Conservation (phyloP, 305 asterid genomes). For the Fraxinus baroniana region DNA sequence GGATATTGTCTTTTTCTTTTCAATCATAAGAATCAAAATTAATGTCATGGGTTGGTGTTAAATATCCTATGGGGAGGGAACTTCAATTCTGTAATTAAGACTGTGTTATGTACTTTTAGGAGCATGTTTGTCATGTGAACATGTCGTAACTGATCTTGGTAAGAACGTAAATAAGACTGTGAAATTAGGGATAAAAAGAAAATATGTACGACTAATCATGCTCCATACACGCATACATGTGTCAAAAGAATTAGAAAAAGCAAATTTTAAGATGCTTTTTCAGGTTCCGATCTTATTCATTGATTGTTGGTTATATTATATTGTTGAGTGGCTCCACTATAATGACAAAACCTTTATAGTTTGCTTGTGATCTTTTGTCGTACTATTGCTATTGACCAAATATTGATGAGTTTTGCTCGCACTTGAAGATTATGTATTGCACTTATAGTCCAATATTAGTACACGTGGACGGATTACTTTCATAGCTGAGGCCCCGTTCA, state of each 20-base stretch:
- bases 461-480: not conserved
- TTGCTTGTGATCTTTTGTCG: not conserved
- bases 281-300: not conserved
- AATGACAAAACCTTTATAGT: not conserved
- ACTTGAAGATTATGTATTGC: not conserved
- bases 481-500: not conserved
- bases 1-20: not conserved
- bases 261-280: not conserved
- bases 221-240: not conserved
- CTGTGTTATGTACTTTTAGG: not conserved
- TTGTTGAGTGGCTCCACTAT: not conserved
- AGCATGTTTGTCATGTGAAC: not conserved
- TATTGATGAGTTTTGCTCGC: not conserved
- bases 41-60: not conserved
- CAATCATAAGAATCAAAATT: not conserved
- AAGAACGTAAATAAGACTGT: not conserved
- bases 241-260: not conserved
- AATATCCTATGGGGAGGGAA: constrained; percentile 4
- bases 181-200: not conserved
- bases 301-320: not conserved
- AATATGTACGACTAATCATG: not conserved
- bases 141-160: not conserved
- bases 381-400: not conserved
- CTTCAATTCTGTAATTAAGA: not conserved
- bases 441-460: not conserved